These are phyloP conservation scores for Fusarium guadeloupense DNA, from an alignment of 2,329 filamentous ascomycete species.

Conservation along the genomic window DNA sequence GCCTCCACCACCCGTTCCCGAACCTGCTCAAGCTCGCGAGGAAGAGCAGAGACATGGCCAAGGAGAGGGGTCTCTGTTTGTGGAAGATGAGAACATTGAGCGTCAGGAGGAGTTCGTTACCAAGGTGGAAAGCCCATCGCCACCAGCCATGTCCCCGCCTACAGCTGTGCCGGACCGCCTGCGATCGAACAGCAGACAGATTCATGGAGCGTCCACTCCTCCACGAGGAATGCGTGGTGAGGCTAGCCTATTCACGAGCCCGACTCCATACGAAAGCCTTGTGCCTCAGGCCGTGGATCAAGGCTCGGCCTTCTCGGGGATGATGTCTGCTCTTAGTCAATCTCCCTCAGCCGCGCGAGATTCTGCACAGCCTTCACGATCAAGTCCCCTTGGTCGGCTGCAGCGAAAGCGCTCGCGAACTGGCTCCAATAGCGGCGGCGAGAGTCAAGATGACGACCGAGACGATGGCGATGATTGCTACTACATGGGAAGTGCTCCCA, in stretches of 20 bases:
- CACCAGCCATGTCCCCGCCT: background rate
- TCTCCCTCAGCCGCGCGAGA: no score
- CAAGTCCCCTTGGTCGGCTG: background rate
- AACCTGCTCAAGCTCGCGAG: background rate
- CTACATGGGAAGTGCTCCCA: background rate
- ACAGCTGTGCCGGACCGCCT: background rate
- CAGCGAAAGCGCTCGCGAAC: conserved; percentile 3
- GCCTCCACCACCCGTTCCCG: background rate
- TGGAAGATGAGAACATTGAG: background rate
- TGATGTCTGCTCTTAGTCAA: background rate
- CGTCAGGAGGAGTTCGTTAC: background rate
- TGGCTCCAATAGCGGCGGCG: background rate
- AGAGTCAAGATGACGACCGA: background rate
- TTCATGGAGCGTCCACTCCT: background rate
- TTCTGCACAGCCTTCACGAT: background rate
- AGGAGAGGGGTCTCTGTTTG: conserved; percentile 22
- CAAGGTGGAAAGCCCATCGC: conserved; percentile 16
- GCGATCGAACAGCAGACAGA: background rate
- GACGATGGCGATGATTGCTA: background rate
- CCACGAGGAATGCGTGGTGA: conserved; percentile 11
- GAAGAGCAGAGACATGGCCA: background rate
- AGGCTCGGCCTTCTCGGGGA: background rate
- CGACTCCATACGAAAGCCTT: conserved; percentile 16
- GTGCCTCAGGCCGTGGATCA: background rate
- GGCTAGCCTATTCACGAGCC: conserved; percentile 28